Percentiles rank a stretch among this genome's conserved stretches.
These are phyloP conservation scores for Sphagnum magellanicum DNA, from an alignment of 228 moss, liverwort and hornwort genomes.

Conservation along the genomic window DNA sequence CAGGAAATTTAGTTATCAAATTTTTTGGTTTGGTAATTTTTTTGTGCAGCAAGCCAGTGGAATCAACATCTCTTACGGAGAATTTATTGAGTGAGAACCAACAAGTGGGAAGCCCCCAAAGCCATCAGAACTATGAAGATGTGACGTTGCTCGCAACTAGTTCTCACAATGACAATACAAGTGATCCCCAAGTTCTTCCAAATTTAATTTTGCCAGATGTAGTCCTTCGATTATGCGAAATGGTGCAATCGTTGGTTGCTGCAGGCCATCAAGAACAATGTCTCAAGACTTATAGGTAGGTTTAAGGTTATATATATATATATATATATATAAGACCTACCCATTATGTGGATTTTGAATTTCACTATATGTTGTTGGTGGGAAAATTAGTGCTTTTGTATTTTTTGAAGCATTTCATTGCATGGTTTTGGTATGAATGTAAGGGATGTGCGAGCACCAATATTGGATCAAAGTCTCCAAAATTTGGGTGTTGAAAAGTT, in stretches of 20 bases:
- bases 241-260: conserved; percentile 75
- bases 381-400: too few relatives aligned
- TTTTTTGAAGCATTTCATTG: too few relatives aligned
- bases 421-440: too few relatives aligned
- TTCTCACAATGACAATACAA: neutral
- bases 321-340: too few relatives aligned
- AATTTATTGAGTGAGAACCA: conserved; percentile 49
- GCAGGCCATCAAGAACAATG: conserved; percentile 75
- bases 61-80: conserved; percentile 58
- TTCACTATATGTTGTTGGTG: too few relatives aligned
- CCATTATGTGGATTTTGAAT: too few relatives aligned
- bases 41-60: conserved; percentile 64
- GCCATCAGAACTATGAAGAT: conserved; percentile 22
- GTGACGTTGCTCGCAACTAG: conserved; percentile 4
- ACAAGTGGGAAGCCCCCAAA: conserved; percentile 25
- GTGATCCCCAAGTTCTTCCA: conserved; percentile 37
- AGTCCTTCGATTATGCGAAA: conserved; percentile 76
- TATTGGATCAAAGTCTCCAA: conserved; percentile 62
- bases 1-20: too few relatives aligned
- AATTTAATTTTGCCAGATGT: conserved; percentile 57
- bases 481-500: conserved; percentile 81
- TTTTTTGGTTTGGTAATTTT: neutral
- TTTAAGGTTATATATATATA: too few relatives aligned
- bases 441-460: conserved; percentile 65
- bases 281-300: conserved; percentile 72